phyloP scores from a whole-genome alignment of 192 early-diverging fungal species.

The Coemansia sp. region DNA sequence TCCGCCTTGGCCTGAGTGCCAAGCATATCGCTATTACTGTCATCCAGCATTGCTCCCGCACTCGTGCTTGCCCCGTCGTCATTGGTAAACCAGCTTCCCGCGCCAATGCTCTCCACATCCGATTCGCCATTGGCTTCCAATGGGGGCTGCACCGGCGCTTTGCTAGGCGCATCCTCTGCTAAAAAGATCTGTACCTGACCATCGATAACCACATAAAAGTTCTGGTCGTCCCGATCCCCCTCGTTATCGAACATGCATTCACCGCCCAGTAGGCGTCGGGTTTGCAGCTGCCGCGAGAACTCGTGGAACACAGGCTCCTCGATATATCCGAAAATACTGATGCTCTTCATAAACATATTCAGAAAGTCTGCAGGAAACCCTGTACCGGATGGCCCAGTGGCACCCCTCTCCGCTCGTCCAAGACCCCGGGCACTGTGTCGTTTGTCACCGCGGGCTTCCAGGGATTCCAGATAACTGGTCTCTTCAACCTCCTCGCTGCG shows the following conservation, averaged over 20 bases:
- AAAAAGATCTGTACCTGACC: conserved; percentile 91
- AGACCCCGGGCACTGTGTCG: neutral
- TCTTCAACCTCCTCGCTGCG: conserved; percentile 36
- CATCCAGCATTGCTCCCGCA: neutral
- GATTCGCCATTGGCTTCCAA: neutral
- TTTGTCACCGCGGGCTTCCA: conserved; percentile 31
- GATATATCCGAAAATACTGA: conserved; percentile 96
- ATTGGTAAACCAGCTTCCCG: conserved; percentile 8
- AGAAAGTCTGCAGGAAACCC: conserved; percentile 53
- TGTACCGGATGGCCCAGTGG: conserved; percentile 1
- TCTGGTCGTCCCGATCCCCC: conserved; percentile 56
- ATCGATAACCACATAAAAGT: conserved; percentile 96
- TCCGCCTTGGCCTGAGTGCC: conserved; percentile 44
- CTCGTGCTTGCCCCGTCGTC: conserved; percentile 22
- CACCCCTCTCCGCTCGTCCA: neutral
- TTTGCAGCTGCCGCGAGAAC: conserved; percentile 85
- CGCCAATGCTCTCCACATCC: neutral
- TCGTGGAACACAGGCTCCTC: conserved; percentile 97
- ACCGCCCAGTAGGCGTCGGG: conserved; percentile 67
- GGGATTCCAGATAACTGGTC: conserved; percentile 29
- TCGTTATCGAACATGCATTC: conserved; percentile 80
- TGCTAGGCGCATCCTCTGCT: conserved; percentile 10
- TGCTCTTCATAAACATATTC: conserved; percentile 61
- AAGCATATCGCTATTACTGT: neutral
- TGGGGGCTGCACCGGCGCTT: neutral